phyloP scores from a whole-genome alignment of 176 grass and related monocot species.

The Olyra latifolia region DNA sequence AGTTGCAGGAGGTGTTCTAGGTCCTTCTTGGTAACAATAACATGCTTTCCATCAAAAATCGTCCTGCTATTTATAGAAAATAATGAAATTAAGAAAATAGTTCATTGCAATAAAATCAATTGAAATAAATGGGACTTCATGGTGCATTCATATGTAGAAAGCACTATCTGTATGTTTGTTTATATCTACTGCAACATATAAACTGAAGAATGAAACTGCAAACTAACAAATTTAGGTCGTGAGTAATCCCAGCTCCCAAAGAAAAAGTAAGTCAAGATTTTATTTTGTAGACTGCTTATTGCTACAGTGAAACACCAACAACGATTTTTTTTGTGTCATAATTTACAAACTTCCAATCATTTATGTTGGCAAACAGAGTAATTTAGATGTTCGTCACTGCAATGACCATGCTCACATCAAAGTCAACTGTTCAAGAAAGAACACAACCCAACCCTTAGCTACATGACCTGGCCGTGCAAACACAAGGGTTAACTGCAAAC shows the following conservation, averaged over 20 bases:
- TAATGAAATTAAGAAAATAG: not conserved
- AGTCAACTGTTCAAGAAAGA: constrained; percentile 7
- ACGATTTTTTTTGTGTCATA: not conserved
- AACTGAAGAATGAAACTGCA: constrained; percentile 4
- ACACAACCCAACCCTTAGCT: not conserved
- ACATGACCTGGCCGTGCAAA: not conserved
- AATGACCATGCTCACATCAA: not conserved
- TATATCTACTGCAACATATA: not conserved
- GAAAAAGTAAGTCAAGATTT: not conserved
- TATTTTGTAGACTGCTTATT: not conserved
- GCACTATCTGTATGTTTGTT: not conserved
- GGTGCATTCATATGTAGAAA: not conserved
- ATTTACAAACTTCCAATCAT: not conserved
- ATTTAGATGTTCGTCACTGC: not conserved
- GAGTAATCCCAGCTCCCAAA: not conserved
- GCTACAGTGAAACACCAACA: not conserved
- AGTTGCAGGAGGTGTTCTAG: constrained; percentile 80
- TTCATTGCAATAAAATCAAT: too few species aligned
- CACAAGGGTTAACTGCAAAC: not conserved
- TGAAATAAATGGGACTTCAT: not conserved
- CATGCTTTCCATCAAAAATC: constrained; percentile 48
- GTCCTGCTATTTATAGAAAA: constrained; percentile 26
- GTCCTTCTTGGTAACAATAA: constrained; percentile 75
- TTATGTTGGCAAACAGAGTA: not conserved
- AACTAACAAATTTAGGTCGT: not conserved